Percentiles rank a stretch among this genome's conserved stretches.
Evolutionary conservation across 192 early-diverging fungal genomes (phyloP).

Genomic region (Entophlyctis helioformis): DNA sequence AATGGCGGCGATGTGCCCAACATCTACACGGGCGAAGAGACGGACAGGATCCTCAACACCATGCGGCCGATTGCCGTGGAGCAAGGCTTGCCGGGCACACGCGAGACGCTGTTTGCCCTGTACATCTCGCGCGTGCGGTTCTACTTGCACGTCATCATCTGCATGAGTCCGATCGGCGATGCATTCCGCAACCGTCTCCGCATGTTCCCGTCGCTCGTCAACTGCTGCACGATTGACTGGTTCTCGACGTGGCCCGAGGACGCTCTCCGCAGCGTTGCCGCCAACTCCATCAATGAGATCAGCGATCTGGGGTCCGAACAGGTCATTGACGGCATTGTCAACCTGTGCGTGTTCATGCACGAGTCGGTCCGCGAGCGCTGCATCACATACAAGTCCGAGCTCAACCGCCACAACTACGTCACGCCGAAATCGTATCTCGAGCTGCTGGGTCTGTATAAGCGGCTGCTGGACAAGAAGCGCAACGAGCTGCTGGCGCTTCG

Average conservation of each 20-base stretch:
- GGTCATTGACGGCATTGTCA: conserved; percentile 46
- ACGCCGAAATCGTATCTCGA: conserved; percentile 54
- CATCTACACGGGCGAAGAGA: conserved; percentile 45
- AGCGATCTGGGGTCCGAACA: conserved; percentile 41
- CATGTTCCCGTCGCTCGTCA: conserved; percentile 52
- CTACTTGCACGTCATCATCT: conserved; percentile 47
- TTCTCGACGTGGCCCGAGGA: conserved; percentile 58
- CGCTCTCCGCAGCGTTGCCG: conserved; percentile 39
- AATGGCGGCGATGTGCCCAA: conserved; percentile 57
- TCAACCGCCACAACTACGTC: conserved; percentile 50
- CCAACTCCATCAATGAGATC: conserved; percentile 44
- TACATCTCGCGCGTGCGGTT: conserved; percentile 33
- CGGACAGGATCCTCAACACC: conserved; percentile 38
- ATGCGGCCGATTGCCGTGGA: conserved; percentile 43
- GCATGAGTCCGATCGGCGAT: conserved; percentile 56
- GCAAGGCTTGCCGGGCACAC: conserved; percentile 27
- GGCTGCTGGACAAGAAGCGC: conserved; percentile 44
- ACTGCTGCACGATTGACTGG: conserved; percentile 59
- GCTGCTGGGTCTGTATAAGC: conserved; percentile 41
- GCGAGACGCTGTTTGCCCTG: conserved; percentile 43
- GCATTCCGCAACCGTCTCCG: conserved; percentile 46
- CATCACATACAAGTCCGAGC: conserved; percentile 37
- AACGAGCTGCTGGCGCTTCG: conserved; percentile 35
- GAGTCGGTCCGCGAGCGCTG: conserved; percentile 40
- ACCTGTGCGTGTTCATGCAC: conserved; percentile 47